Evolutionary conservation across 305 asterid genomes (phyloP).

Genomic region (Solanum hybrid): DNA sequence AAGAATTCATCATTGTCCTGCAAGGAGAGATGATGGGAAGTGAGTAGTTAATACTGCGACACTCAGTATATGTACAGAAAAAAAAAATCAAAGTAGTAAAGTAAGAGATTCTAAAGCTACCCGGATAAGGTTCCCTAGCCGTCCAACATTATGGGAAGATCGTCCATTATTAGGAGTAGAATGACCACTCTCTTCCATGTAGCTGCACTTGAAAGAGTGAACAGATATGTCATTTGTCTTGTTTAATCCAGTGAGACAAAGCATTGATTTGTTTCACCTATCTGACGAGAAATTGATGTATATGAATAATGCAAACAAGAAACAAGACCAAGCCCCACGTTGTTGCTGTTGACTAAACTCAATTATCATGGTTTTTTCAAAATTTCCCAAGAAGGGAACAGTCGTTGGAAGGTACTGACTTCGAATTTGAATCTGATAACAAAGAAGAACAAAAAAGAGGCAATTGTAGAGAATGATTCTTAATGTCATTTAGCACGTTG

Average conservation of each 20-base stretch:
- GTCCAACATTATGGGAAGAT: slow-evolving; percentile 83
- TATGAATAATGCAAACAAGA: background rate
- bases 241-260: background rate
- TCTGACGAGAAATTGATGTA: background rate
- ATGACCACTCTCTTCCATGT: slow-evolving; percentile 61
- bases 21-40: slow-evolving; percentile 17
- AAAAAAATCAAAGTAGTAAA: slow-evolving; percentile 3
- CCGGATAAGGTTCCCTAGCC: slow-evolving; percentile 87
- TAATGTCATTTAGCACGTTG: background rate
- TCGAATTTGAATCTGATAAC: background rate
- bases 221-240: background rate
- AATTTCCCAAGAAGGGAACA: background rate
- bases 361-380: background rate
- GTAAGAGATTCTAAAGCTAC: slow-evolving; percentile 26
- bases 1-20: slow-evolving; percentile 97
- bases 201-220: slow-evolving; percentile 37
- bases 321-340: background rate
- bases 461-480: background rate
- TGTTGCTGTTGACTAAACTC: background rate
- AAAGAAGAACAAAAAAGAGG: background rate
- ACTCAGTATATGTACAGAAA: background rate
- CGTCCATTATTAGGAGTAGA: slow-evolving; percentile 64
- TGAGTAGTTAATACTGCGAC: slow-evolving; percentile 3
- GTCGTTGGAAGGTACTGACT: background rate
- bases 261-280: background rate